These are phyloP conservation scores for Cucurbita pepo DNA, from an alignment of 306 rosid genomes.

Conservation along the genomic window DNA sequence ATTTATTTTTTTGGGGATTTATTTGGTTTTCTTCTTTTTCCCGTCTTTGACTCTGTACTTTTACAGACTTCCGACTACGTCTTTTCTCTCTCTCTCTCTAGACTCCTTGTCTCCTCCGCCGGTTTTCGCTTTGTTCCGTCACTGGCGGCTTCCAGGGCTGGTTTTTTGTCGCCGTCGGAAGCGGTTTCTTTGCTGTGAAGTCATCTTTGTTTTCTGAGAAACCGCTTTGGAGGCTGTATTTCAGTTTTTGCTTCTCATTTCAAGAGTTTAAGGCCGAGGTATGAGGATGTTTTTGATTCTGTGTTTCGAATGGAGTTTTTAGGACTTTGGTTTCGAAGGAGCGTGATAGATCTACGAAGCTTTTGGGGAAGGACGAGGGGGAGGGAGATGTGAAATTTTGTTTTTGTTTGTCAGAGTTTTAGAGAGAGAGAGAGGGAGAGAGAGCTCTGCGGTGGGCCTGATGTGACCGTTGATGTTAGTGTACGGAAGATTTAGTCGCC, in stretches of 20 bases:
- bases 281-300: slow-evolving; percentile 21
- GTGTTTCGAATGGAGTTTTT: slow-evolving; percentile 21
- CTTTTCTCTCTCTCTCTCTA: slow-evolving; percentile 50
- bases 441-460: slow-evolving; percentile 11
- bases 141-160: slow-evolving; percentile 9
- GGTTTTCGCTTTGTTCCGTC: slow-evolving; percentile 17
- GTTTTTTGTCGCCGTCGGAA: neutral
- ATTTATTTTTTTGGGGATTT: neutral
- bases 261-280: slow-evolving; percentile 16
- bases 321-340: slow-evolving; percentile 14
- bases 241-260: slow-evolving; percentile 1
- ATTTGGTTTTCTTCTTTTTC: slow-evolving; percentile 9
- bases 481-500: slow-evolving; percentile 32
- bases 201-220: neutral
- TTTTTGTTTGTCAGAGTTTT: slow-evolving; percentile 8
- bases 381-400: slow-evolving; percentile 3
- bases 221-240: slow-evolving; percentile 1
- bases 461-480: slow-evolving; percentile 63
- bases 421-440: slow-evolving; percentile 10
- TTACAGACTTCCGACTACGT: slow-evolving; percentile 8
- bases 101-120: slow-evolving; percentile 19
- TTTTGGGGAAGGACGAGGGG: slow-evolving; percentile 14
- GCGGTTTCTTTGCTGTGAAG: neutral
- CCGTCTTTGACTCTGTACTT: slow-evolving; percentile 16
- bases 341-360: slow-evolving; percentile 37